Base-by-base conservation (phyloP, 371 early-diverging fungal species). In the Mucor saturninus region DNA sequence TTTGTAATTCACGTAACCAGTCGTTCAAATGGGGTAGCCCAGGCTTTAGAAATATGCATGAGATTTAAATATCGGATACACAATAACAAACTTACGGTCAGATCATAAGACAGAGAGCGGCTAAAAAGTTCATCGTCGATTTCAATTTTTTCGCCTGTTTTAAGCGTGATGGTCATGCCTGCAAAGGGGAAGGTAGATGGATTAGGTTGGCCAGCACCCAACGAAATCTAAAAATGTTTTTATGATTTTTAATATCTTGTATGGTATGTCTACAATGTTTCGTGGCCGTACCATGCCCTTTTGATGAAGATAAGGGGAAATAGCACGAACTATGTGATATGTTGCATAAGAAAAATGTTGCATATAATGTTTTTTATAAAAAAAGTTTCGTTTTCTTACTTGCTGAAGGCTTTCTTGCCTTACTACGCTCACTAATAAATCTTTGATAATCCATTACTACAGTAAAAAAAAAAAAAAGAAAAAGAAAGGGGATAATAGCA, bases 171-270 rank as follows among this genome's bases (percentile, higher is more conserved):
- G 14, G 65, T 67, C 69, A 92, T 72, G 35, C 79, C 74, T n/a
- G 77, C 86, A 70, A 86, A 89, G 32, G 94, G 94, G 57, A 92
- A 93, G 11, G 90, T 85, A 10, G 59, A 61, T 4, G 88, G 79
- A 62, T 93, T 86, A 14, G 93, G 94, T 46, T 85, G 83, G 7
- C 93, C 93, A n/a, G 90, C 91, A 21, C 85, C 89, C 15, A 91
- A 67, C 5, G 82, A 79, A 48, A 85, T 81, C 92, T 86, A 64
- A 55, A 35, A 28, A 26, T 2, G 2, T 35, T 2, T 5, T 35
- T 57, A 14, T 21, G 21, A 57, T 32, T 2, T 21, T 42, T 1
- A 21, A n/a, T 13, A 42, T 43, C 13, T 43, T 43, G 2, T 5
- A 43, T 13, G 15, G 43, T 13, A n/a, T 14, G n/a, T n/a, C 8